Conservation (phyloP, 768 basidiomycete genomes). For the Phaeotremella skinneri region DNA sequence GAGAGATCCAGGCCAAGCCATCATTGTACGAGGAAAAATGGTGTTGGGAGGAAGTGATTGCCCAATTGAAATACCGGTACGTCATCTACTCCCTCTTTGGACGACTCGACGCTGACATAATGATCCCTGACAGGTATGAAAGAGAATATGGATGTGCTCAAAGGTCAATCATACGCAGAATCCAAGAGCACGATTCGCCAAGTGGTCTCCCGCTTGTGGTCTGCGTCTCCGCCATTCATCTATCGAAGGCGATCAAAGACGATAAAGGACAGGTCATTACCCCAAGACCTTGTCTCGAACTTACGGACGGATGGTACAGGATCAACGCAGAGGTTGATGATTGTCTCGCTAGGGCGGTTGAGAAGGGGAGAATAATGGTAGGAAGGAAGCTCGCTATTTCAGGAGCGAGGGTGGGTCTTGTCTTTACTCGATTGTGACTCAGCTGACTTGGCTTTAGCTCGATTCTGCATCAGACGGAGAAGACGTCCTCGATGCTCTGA, state of each 20-base stretch:
- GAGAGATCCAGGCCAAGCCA: conserved; percentile 74
- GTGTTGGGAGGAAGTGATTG: conserved; percentile 77
- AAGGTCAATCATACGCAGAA: conserved; percentile 75
- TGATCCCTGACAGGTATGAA: conserved; percentile 65
- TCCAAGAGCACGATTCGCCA: conserved; percentile 79
- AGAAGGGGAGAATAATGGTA: conserved; percentile 63
- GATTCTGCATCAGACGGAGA: conserved; percentile 70
- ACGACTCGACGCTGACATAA: conserved; percentile 7
- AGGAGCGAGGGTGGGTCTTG: conserved; percentile 68
- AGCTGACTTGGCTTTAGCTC: conserved; percentile 56
- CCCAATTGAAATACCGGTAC: conserved; percentile 83
- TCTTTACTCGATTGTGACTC: conserved; percentile 3
- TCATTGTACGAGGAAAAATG: conserved; percentile 62
- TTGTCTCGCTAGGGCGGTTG: conserved; percentile 68
- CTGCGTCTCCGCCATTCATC: conserved; percentile 68
- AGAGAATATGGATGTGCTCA: conserved; percentile 74
- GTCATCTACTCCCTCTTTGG: conserved; percentile 18
- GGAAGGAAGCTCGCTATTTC: conserved; percentile 81
- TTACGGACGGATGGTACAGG: conserved; percentile 98
- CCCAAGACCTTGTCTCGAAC: conserved; percentile 66
- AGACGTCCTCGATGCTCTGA: conserved; percentile 78
- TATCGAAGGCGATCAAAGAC: conserved; percentile 17
- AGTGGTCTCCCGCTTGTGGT: conserved; percentile 78
- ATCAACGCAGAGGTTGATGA: conserved; percentile 73
- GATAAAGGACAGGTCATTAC: conserved; percentile 53